Evolutionary conservation across 257 asterid species (phyloP), one percentile per base, ranked within the genome.

Genomic region (Petrea volubilis): DNA sequence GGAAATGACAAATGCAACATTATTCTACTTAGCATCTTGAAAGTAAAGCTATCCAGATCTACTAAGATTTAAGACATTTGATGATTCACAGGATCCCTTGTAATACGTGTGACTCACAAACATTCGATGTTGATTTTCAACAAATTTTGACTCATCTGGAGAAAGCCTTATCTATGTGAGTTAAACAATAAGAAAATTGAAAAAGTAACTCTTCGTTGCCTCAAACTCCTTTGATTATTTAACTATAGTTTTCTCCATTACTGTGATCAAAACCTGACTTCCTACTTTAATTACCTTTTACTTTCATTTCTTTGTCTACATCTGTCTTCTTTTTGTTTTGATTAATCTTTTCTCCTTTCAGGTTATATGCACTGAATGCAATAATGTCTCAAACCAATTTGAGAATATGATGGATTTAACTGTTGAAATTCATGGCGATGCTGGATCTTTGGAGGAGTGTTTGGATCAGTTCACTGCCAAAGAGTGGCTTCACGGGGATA

Each of bases 391-490:
- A 17, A 86, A 90, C 77, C 98, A 91, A 79, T 85, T 83, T 77
- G 99, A 95, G 77, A 95, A 90, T 78, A 88, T 95, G 96, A 92
- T 95, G 99, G 99, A 95, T 84, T 89, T 95, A 82, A 95, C 96
- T 50, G 99, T 95, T 72, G 99, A 95, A 83, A 95, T 95, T 80
- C 96, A 95, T 34, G 99, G 99, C 60, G 96, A 92, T 82, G 96
- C 95, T 79, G 90, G 81, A 72, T 92, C 99, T 65, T 77, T 95
- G 85, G 98, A 91, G 86, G 95, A 91, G 82, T 95, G 99, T 83
- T 82, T 95, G 86, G 95, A 95, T 70, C 98, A 95, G 80, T 92
- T 91, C 86, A 95, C 99, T 7, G 92, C 93, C 33, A 84, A 81
- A 81, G 99, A 95, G 75, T 25, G 84, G 84, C 99, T 95, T 82